Percentiles rank a stretch among this genome's conserved stretches.
Conservation (phyloP, 1,284 basidiomycete species). For the Puccinia horiana region DNA sequence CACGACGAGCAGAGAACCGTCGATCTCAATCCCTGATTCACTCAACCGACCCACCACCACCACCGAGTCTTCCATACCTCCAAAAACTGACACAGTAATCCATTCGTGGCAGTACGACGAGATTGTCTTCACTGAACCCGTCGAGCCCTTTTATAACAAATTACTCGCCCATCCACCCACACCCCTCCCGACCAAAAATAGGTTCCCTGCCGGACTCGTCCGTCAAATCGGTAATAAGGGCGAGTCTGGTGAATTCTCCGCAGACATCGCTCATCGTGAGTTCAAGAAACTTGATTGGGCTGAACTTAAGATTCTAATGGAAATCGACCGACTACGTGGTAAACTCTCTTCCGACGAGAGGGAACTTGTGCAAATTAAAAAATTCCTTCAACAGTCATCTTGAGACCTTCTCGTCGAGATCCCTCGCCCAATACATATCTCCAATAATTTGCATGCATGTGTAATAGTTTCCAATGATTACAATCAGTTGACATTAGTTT, state of each 20-base stretch:
- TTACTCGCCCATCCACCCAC: conserved; percentile 81
- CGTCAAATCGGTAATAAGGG: conserved; percentile 56
- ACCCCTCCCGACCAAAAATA: conserved; percentile 69
- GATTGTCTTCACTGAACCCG: conserved; percentile 92
- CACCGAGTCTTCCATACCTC: conserved; percentile 1
- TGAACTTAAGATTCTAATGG: conserved; percentile 23
- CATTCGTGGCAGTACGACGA: conserved; percentile 99
- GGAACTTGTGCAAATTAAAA: conserved; percentile 30
- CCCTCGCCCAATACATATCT: too few species aligned
- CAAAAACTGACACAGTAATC: conserved; percentile 62
- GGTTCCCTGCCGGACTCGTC: conserved; percentile 58
- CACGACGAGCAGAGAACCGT: conserved; percentile 34
- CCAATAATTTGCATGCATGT: not conserved
- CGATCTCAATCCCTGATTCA: conserved; percentile 43
- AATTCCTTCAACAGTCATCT: conserved; percentile 9
- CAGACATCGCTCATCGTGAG: conserved; percentile 27
- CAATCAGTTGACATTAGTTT: not conserved
- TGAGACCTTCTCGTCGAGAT: not conserved
- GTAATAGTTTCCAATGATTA: not conserved
- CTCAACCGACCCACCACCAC: conserved; percentile 44
- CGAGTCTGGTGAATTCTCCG: conserved; percentile 36
- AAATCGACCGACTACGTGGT: conserved; percentile 33
- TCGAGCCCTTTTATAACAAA: conserved; percentile 79
- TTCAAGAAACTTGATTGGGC: conserved; percentile 43
- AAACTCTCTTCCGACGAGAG: conserved; percentile 32